A percentile compares a stretch with the other conserved stretches of the same genome.
Conservation (phyloP, 1,284 basidiomycete species). For the Trametes pubescens region DNA sequence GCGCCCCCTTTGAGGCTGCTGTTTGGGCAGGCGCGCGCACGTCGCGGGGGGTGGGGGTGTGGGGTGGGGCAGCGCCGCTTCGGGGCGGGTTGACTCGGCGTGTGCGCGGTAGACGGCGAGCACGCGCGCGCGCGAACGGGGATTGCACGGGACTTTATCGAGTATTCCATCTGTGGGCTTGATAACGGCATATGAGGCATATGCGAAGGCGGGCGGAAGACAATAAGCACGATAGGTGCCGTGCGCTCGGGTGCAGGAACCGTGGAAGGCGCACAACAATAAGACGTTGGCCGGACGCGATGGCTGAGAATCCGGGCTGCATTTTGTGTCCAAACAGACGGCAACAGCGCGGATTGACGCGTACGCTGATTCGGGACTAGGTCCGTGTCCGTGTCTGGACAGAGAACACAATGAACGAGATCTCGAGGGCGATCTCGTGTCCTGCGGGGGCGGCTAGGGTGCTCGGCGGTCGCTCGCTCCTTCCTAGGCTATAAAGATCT, state of each 20-base stretch:
- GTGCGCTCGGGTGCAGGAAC: slow-evolving; percentile 41
- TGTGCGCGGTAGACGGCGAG: slow-evolving; percentile 32
- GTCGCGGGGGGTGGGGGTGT: background rate
- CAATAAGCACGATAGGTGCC: slow-evolving; percentile 47
- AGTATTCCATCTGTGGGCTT: slow-evolving; percentile 31
- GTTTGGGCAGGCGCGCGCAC: slow-evolving; percentile 14
- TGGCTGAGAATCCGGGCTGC: slow-evolving; percentile 39
- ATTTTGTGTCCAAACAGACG: slow-evolving; percentile 53
- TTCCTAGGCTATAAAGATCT: slow-evolving; percentile 65
- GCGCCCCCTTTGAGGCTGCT: slow-evolving; percentile 26
- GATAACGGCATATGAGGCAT: slow-evolving; percentile 42
- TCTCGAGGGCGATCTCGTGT: slow-evolving; percentile 47
- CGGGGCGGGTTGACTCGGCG: slow-evolving; percentile 36
- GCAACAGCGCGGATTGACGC: slow-evolving; percentile 32
- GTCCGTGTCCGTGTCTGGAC: slow-evolving; percentile 46
- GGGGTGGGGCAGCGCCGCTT: slow-evolving; percentile 10
- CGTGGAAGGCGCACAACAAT: slow-evolving; percentile 51
- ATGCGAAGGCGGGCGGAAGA: slow-evolving; percentile 40
- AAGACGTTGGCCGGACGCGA: slow-evolving; percentile 43
- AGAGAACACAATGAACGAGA: slow-evolving; percentile 51
- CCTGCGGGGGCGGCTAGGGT: slow-evolving; percentile 49
- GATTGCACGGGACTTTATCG: slow-evolving; percentile 45
- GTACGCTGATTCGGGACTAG: slow-evolving; percentile 45
- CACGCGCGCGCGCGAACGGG: slow-evolving; percentile 34
- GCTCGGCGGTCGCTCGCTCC: slow-evolving; percentile 50